Base-by-base conservation (phyloP, 805 yeast species). In the Schwanniomyces occidentalis region DNA sequence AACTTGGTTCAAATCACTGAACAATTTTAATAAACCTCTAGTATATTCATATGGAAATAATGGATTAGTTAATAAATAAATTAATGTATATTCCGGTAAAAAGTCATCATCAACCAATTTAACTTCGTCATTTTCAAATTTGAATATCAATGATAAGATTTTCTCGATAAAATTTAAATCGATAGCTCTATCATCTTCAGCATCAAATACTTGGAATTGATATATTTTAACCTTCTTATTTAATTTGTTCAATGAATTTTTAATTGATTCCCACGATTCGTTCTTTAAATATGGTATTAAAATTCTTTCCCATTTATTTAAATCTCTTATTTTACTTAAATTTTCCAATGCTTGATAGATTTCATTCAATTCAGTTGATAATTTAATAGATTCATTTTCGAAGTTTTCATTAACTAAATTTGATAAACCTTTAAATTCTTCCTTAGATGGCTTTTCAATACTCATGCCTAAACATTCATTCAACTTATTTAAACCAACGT, bases 41-140 rank as follows among this genome's bases (percentile, higher is more conserved):
- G 86, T 68, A 40, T 70, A 74, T 13, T 69, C 62, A 10, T 66
- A 58, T 7, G 97, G 96, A 60, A 83, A 89, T 13, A 87, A 63
- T 12, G 96, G 96, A 63, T 91, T 95, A 2, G 96, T 85, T 42
- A 91, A 68, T 21, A 90, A 68, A 52, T 86, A 90, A 1, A 83
- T 75, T 30, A 87, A 58, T 2, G 88, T 69, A 30, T 61, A 61
- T 48, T 81, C 80, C 33, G 93, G 78, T 22, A 73, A 48, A 37
- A 71, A 67, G 12, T 48, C 53, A 9, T 49, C 51, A 29, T 49
- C 38, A 7, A 40, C 34, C 39, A 52, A 44, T 41, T 41, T 32
- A n/a, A 73, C 44, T 8, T 37, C 31, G 7, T 39, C 37, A 2
- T 46, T 43, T 8, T 50, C 45, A 26, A 18, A 16, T 6, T 19